Base-by-base conservation (phyloP, 2,329 filamentous ascomycete genomes). In the Trichoderma brevicompactum region DNA sequence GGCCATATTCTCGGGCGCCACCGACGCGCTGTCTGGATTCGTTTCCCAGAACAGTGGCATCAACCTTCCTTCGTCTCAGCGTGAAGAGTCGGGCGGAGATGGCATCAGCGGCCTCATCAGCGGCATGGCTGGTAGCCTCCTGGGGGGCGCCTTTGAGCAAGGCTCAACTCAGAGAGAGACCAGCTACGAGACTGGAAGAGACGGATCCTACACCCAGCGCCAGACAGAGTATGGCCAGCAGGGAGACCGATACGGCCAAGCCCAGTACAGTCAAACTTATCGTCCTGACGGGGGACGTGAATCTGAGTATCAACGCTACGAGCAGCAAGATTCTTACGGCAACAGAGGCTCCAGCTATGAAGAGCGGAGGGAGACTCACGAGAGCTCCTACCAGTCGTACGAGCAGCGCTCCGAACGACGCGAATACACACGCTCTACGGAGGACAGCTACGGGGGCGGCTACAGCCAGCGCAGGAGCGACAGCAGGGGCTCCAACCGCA, bases 81-180 rank as follows among this genome's bases (percentile, higher is more conserved):
- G 72, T n/a, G 67, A 75, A 46, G 69, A 72, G 81, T 84, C 70
- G 7, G 82, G 84, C 66, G 83, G 88, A 70, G 87, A 87, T 54
- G 87, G 86, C 10, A 75, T 92, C 1, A 89, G 90, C 36, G 88
- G 89, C 28, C 79, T 96, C 49, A 81, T 96, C 12, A 89, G 88
- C 63, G 87, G 88, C 40, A 43, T 58, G 40, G 89, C 91, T 36
- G 84, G 85, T 41, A 87, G 86, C 44, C 78, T 94, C 15, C 83
- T 96, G 8, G 86, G 88, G 10, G 84, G 84, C 12, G 83, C 83
- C 13, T 85, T 90, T 60, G 80, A 82, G 58, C 79, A 81, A 41
- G 79, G 84, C 40, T 80, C 87, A 52, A 86, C 82, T 65, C 81
- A 87, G 71, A 80, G 78, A 54, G 84, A 83, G 69, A 79, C 81